Conservation (phyloP, 768 basidiomycete genomes). For the Grammothele lineata region DNA sequence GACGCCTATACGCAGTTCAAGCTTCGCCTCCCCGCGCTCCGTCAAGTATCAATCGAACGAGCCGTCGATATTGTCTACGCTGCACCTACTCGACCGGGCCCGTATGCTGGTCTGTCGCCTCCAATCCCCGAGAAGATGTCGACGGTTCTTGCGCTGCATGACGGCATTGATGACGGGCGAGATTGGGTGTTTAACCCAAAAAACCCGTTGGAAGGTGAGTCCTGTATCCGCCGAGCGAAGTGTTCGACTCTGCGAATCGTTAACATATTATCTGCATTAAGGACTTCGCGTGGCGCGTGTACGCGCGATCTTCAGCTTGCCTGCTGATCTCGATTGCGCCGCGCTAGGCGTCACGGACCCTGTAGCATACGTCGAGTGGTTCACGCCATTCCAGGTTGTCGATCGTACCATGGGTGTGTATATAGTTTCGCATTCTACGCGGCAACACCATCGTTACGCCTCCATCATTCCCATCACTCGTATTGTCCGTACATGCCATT, state of each 20-base stretch:
- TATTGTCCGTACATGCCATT: conserved; percentile 2
- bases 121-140: neutral
- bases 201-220: neutral
- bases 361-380: conserved; percentile 8
- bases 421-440: neutral
- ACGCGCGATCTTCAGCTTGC: conserved; percentile 1
- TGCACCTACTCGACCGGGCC: neutral
- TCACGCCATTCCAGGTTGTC: neutral
- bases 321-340: neutral
- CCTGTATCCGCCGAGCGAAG: too few relatives aligned
- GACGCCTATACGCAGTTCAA: conserved; percentile 6
- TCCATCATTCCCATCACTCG: neutral
- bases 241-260: too few relatives aligned
- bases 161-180: neutral
- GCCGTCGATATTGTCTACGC: conserved; percentile 1
- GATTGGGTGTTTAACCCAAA: neutral
- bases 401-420: neutral
- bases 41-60: neutral
- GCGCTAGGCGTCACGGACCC: neutral
- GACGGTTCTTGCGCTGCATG: neutral
- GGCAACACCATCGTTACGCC: neutral
- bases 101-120: neutral
- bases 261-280: too few relatives aligned
- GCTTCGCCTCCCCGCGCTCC: neutral
- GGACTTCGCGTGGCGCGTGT: conserved; percentile 7